Evolutionary conservation across 1,139 yeast genomes (phyloP), one percentile per base, ranked within the genome.

Genomic region (Scheffersomyces stambukii): DNA sequence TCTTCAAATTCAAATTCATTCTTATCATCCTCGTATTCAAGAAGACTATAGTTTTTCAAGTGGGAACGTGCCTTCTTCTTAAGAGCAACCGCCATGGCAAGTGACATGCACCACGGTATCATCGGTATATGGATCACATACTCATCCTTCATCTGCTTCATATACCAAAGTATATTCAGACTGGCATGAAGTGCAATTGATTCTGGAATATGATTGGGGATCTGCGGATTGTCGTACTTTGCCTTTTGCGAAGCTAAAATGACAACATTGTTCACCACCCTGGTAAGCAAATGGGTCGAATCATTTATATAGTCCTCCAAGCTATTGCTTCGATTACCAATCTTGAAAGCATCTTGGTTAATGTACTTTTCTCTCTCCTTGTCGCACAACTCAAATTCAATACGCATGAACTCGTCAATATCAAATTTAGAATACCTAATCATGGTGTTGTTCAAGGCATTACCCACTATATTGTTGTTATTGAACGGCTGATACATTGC

Each of bases 331-430:
- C 25, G 20, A 11, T 19, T 20, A 8, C 27, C 30, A 13, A 28
- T 19, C 6, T 12, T 12, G n/a, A n/a, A n/a, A n/a, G n/a, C n/a
- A n/a, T n/a, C n/a, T n/a, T n/a, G n/a, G n/a, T n/a, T n/a, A n/a
- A n/a, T n/a, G 16, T 21, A 29, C 13, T 22, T 17, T 22, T 13
- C 16, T 29, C 32, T 30, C 24, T 57, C 61, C 9, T 41, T 35
- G 13, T 41, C 48, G 28, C 62, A 57, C 9, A 46, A 28, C 19
- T 49, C 52, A 33, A 58, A 54, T 35, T 58, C 64, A 13, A 42
- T 33, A 4, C 33, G 32, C 27, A 47, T 50, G 27, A 55, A 53
- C 25, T 52, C 57, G 24, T 52, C 59, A n/a, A 42, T 29, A 29
- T 57, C 41, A 29, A 54, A 53, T 24, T 36, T 29, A 21, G 41